Conservation (phyloP, 345 rosid genomes). For the Salix udensis region DNA sequence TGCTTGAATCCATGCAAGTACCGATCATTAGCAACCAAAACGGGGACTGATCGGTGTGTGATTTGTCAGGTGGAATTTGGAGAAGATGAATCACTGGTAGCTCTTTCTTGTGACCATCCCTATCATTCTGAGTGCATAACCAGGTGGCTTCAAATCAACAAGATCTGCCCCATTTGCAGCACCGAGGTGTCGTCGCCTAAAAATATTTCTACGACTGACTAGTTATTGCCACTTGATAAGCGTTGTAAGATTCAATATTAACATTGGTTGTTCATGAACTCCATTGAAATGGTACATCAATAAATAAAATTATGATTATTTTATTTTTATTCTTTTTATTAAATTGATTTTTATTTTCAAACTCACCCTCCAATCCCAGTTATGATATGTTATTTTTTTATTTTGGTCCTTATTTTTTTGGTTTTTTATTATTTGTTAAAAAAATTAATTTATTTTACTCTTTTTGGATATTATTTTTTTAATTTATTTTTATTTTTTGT, state of each 20-base stretch:
- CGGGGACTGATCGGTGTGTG: constrained; percentile 58
- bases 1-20: constrained; percentile 31
- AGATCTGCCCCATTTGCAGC: constrained; percentile 71
- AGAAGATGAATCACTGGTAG: constrained; percentile 49
- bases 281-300: not conserved
- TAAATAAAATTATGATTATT: not conserved
- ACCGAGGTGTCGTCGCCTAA: constrained; percentile 43
- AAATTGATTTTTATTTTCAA: too few relatives aligned
- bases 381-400: too few relatives aligned
- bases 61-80: constrained; percentile 72
- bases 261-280: not conserved
- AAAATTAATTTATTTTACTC: too few relatives aligned
- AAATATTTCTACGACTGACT: constrained; percentile 1
- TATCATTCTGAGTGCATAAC: constrained; percentile 63
- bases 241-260: not conserved
- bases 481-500: too few relatives aligned
- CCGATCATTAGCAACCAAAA: constrained; percentile 10
- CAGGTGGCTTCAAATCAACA: constrained; percentile 65
- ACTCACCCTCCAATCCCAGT: too few relatives aligned
- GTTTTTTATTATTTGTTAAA: too few relatives aligned
- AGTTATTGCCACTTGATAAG: not conserved
- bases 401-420: too few relatives aligned
- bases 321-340: too few relatives aligned
- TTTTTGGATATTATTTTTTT: too few relatives aligned
- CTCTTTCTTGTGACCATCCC: constrained; percentile 56